These are phyloP conservation scores for Apium graveolens DNA, from an alignment of 129 eudicot genomes.

Conservation along the genomic window DNA sequence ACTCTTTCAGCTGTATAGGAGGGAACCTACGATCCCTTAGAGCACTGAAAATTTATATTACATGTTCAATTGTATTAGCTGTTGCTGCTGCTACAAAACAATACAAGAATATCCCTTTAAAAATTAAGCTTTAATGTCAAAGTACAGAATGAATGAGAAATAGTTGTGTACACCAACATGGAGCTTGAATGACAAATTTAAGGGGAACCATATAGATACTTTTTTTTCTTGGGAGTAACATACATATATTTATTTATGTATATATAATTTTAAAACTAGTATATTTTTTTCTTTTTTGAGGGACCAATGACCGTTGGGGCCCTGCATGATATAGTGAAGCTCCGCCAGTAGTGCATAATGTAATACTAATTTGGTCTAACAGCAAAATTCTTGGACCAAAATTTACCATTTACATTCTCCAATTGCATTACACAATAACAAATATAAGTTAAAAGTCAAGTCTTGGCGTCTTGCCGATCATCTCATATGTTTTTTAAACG, in stretches of 20 bases:
- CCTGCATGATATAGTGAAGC: neutral
- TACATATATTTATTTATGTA: no score
- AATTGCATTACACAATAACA: neutral
- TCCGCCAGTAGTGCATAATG: neutral
- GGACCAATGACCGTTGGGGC: neutral
- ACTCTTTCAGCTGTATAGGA: constrained; percentile 81
- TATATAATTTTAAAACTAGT: no score
- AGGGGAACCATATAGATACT: neutral
- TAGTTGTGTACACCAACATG: neutral
- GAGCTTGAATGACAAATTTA: neutral
- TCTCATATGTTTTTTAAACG: neutral
- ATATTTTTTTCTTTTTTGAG: no score
- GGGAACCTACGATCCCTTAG: constrained; percentile 83
- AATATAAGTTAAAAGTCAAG: no score
- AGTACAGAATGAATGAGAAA: neutral
- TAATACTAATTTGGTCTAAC: neutral
- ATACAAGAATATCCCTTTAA: neutral
- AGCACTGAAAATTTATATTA: constrained; percentile 44
- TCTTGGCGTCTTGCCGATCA: no score
- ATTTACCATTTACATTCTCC: neutral
- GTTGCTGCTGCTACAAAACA: neutral
- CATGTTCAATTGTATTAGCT: neutral
- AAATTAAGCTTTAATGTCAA: neutral
- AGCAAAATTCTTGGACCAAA: neutral
- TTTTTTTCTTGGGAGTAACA: neutral